These are phyloP conservation scores for Emergomyces africanus DNA, from an alignment of 2,329 filamentous ascomycete genomes.

Conservation along the genomic window DNA sequence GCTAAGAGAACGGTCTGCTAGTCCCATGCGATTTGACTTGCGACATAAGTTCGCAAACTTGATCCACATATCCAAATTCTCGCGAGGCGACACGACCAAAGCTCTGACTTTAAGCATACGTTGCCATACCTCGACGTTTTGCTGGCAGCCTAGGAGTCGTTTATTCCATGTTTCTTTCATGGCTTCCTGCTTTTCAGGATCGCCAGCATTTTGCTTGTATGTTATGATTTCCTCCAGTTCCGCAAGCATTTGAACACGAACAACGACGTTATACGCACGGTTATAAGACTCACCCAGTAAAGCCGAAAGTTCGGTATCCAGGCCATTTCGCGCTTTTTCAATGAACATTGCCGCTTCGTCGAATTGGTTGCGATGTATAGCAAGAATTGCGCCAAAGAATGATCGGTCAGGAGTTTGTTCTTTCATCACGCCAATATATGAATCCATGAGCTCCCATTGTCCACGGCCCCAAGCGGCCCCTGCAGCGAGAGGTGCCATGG, in stretches of 20 bases:
- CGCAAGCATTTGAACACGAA: constrained; percentile 96
- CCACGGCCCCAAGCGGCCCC: constrained; percentile 92
- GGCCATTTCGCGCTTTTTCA: constrained; percentile 77
- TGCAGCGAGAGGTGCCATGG: constrained; percentile 85
- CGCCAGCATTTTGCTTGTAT: constrained; percentile 78
- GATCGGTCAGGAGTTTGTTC: constrained; percentile 83
- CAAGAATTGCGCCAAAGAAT: constrained; percentile 93
- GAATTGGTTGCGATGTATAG: constrained; percentile 92
- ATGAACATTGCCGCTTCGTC: constrained; percentile 81
- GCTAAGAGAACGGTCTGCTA: constrained; percentile 90
- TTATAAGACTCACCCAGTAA: constrained; percentile 98
- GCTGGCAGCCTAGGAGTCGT: constrained; percentile 83
- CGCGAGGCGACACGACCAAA: constrained; percentile 76
- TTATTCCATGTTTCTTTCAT: constrained; percentile 95
- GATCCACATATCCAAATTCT: constrained; percentile 99
- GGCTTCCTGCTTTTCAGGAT: constrained; percentile 74
- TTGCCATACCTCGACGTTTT: constrained; percentile 97
- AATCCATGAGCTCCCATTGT: constrained; percentile 98
- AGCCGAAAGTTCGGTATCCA: constrained; percentile 91
- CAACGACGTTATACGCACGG: constrained; percentile 92
- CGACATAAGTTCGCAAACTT: constrained; percentile 98
- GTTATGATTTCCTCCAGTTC: constrained; percentile 96
- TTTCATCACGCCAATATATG: constrained; percentile 91
- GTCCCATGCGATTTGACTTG: constrained; percentile 85
- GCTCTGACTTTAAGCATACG: constrained; percentile 92